Base-by-base conservation (phyloP, 176 grass and related monocot species). In the Thalia dealbata region DNA sequence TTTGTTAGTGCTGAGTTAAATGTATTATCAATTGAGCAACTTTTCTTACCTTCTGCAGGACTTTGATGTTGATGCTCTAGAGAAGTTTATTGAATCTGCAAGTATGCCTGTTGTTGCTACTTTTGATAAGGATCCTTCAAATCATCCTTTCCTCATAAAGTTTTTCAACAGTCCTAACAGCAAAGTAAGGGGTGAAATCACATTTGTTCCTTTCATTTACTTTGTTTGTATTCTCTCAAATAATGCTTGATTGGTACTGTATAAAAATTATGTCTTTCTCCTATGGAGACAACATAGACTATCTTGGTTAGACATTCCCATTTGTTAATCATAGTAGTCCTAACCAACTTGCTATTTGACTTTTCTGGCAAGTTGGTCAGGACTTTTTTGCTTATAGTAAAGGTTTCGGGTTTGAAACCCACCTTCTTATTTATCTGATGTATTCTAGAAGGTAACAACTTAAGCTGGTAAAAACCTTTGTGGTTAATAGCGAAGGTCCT, bases 81-180 rank as follows among this genome's bases (percentile, higher is more conserved):
- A 88, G 69, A 88, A 92, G 69, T 92, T 92, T 67, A 91, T 97
- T 64, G 78, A 86, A 74, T 78, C 77, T 27, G 78, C 93, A 75
- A 88, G 87, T 73, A 78, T 97, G 76, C 93, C 93, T 56, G 23
- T 59, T 6, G 87, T 97, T 22, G 81, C 89, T 70, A 79, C 76
- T 21, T 92, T 91, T 13, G 56, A 92, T 23, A 76, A 52, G 15
- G 79, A 97, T 80, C 78, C 78, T 7, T 80, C 70, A 29, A 92
- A 97, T 67, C 85, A 78, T 59, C 91, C 91, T 74, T 91, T 76
- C 82, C 82, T 97, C 6, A 78, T 90, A 65, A 97, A 75, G 84
- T 92, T 82, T 73, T 97, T 86, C 43, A 80, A 61, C 54, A 82
- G 30, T 6, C 70, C 93, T 71, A 84, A 62, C 51, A 62, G 72